Percentiles rank a stretch among this genome's conserved stretches.
Conservation (phyloP, 768 basidiomycete species). For the Leccinum ochraceum region DNA sequence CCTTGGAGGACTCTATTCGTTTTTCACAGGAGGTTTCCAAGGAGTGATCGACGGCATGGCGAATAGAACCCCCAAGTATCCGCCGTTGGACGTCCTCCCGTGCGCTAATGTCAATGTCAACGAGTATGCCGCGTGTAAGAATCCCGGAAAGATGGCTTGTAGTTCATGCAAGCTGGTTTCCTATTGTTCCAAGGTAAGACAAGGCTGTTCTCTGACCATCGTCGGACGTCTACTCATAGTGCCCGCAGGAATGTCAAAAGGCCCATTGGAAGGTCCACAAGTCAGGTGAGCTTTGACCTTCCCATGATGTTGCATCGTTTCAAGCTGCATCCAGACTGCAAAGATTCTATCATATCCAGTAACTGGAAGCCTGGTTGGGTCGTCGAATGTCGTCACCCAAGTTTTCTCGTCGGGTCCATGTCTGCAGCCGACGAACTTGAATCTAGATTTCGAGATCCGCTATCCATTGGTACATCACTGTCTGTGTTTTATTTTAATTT, state of each 20-base stretch:
- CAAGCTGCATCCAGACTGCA: slow-evolving; percentile 22
- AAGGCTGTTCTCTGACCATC: background rate
- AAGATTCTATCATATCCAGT: slow-evolving; percentile 20
- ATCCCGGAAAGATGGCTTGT: slow-evolving; percentile 33
- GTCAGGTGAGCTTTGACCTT: slow-evolving; percentile 25
- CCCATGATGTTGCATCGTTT: background rate
- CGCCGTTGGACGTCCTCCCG: slow-evolving; percentile 31
- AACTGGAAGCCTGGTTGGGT: slow-evolving; percentile 27
- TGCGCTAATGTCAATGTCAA: slow-evolving; percentile 38
- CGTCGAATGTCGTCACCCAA: slow-evolving; percentile 20
- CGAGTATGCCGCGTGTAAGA: slow-evolving; percentile 27
- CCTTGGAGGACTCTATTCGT: slow-evolving; percentile 10
- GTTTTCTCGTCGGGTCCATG: slow-evolving; percentile 14
- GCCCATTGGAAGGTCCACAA: slow-evolving; percentile 44
- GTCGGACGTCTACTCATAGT: background rate
- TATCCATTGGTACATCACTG: slow-evolving; percentile 31
- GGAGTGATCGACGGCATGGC: slow-evolving; percentile 10
- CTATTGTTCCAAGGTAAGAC: slow-evolving; percentile 43
- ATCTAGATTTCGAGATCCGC: slow-evolving; percentile 22
- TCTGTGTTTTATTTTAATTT: slow-evolving; percentile 1
- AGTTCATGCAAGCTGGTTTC: slow-evolving; percentile 40
- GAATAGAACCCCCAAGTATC: slow-evolving; percentile 19
- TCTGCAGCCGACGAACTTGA: slow-evolving; percentile 8
- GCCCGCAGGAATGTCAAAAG: slow-evolving; percentile 40
- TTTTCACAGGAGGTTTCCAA: slow-evolving; percentile 15